These are phyloP conservation scores for Sesbania bispinosa DNA, from an alignment of 306 rosid genomes.

Conservation along the genomic window DNA sequence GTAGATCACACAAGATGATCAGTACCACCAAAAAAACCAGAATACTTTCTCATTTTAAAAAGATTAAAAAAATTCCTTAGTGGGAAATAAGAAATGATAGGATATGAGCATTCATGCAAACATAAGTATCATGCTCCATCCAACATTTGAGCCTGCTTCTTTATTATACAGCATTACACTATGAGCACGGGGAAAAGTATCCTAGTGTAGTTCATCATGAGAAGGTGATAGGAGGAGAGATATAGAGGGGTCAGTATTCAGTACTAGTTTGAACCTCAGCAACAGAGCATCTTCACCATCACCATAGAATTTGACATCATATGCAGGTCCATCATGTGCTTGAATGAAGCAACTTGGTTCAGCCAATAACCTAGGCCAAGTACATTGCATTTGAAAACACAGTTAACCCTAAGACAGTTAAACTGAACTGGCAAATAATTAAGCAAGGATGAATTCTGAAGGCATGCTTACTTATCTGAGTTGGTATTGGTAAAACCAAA, in stretches of 20 bases:
- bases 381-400: conserved; percentile 29
- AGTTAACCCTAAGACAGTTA: conserved; percentile 1
- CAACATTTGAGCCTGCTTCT: not conserved
- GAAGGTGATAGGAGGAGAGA: not conserved
- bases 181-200: not conserved
- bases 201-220: not conserved
- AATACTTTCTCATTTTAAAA: not conserved
- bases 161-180: not conserved
- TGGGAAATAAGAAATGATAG: not conserved
- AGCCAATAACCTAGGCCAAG: conserved; percentile 52
- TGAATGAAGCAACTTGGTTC: conserved; percentile 64
- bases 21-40: too few species aligned
- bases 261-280: conserved; percentile 53
- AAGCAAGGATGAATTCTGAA: not conserved
- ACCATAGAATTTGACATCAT: conserved; percentile 80
- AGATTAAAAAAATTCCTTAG: not conserved
- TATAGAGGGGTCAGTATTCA: not conserved
- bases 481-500: conserved; percentile 40
- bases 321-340: conserved; percentile 83
- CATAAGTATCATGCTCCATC: not conserved
- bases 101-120: not conserved
- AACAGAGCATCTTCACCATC: conserved; percentile 56
- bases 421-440: not conserved
- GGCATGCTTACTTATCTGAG: conserved; percentile 47
- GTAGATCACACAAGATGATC: not conserved